Evolutionary conservation across 2,329 filamentous ascomycete genomes (phyloP), one percentile per base, ranked within the genome.

Genomic region (Teratosphaeria destructans): DNA sequence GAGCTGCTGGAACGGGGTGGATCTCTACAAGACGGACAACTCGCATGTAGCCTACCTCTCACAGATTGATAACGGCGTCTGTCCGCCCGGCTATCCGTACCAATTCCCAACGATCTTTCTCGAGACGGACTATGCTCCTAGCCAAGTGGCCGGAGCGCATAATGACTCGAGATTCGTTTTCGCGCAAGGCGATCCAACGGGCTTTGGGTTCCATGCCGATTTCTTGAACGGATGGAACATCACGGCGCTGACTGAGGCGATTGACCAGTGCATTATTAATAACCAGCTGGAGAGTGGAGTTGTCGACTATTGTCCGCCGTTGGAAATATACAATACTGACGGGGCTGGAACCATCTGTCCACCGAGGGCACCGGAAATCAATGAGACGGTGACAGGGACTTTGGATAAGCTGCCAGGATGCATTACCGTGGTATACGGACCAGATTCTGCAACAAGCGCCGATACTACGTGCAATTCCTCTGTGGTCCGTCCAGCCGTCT

Each of bases 171-270:
- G 71, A 4, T 80, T 79, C 63, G 72, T 79, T 52, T 80, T 78
- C 63, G 71, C 77, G 1, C 75, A 75, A 60, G 76, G 78, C 34
- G 79, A 81, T 61, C 72, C 74, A 5, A 81, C 77, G 4, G 79
- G 80, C 6, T 81, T 77, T 62, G 79, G 79, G 1, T 78, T 81
- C 65, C 81, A 83, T 62, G 81, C 77, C 19, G 81, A 82, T 59
- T 82, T 82, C 62, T 70, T 78, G 61, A 80, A 80, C 57, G 79
- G 79, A 23, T 80, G 77, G 75, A 72, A 80, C 57, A 65, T 70
- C 57, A 65, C 64, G 14, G 71, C 76, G 26, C 71, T 79, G 27
- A 66, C 71, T 32, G 59, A 70, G 23, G 78, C 77, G 0, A 68
- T 77, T 26, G 65, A 71, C 32, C 64, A 70, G 35, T 73, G 72